phyloP scores from a whole-genome alignment of 495 filamentous ascomycete genomes.

The Podospora pseudopauciseta region DNA sequence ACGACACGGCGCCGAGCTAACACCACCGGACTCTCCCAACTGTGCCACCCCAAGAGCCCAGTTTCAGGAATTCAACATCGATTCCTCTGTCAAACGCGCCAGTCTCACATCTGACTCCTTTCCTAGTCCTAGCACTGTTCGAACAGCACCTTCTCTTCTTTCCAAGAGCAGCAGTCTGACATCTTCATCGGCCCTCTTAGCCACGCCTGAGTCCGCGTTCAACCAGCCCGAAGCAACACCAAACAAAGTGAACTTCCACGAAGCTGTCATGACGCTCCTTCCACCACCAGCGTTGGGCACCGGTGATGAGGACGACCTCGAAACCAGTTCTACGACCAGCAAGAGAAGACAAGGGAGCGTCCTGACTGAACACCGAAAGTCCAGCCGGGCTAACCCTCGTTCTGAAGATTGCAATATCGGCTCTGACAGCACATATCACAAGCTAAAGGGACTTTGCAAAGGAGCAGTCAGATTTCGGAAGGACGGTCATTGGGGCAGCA shows the following conservation, averaged over 20 bases:
- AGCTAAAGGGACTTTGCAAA: conserved; percentile 25
- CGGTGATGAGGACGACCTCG: background rate
- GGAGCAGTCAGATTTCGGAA: conserved; percentile 24
- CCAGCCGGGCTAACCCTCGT: conserved; percentile 12
- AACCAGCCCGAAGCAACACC: background rate
- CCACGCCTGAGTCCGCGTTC: conserved; percentile 6
- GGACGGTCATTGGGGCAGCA: conserved; percentile 26
- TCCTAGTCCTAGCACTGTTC: conserved; percentile 4
- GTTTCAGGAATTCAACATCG: background rate
- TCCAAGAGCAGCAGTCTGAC: conserved; percentile 7
- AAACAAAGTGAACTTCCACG: background rate
- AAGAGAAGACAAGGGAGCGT: background rate
- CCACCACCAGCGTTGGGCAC: background rate
- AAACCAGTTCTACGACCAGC: background rate
- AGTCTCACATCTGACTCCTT: background rate
- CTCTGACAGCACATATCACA: conserved; percentile 23
- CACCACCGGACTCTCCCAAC: conserved; percentile 15
- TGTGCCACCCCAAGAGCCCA: background rate
- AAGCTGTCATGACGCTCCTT: background rate
- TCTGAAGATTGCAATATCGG: conserved; percentile 24
- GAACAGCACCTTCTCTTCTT: conserved; percentile 10
- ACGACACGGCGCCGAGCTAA: background rate
- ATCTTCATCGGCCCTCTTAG: background rate
- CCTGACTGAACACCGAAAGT: conserved; percentile 8
- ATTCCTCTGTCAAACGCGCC: background rate